Evolutionary conservation across 2,329 filamentous ascomycete genomes (phyloP), one percentile per base, ranked within the genome.

Genomic region (Hortaea sp.): DNA sequence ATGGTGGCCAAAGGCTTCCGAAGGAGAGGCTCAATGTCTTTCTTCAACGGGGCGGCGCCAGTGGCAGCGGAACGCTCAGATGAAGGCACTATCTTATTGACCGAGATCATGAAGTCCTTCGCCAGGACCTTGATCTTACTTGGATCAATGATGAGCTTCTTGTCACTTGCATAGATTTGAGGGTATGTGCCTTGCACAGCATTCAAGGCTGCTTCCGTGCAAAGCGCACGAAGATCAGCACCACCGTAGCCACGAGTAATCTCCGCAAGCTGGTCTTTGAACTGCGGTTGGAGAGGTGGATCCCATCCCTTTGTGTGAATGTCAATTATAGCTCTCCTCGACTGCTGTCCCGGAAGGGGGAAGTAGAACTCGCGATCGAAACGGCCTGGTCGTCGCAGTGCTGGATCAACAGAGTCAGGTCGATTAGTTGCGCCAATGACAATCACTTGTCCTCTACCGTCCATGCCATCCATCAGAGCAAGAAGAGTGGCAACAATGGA

Each of bases 351-450:
- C 0, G 92, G 92, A 30, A 98, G 73, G 1, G 92, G 89, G 62
- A 98, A 98, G 69, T 97, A 97, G 59, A 98, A 98, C 65, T 98
- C 94, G 64, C 92, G 77, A 63, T 98, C 92, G 61, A 98, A 98
- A 43, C 92, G 84, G 39, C 92, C 94, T 13, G 92, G 90, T 43
- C 90, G 82, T 50, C 92, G 84, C 48, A 98, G 75, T n/a, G 90
- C 90, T 55, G 90, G 90, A 64, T 98, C 90, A 51, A 98, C 89
- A 44, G 92, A 94, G 66, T 97, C 90, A 0, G 92, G 90, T 53
- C 90, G 81, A 64, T 98, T 98, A 48, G 90, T 98, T n/a, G 92
- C 92, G 54, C 92, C 92, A 59, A 98, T 97, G 32, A 98, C 89
- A 62, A 98, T 94, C 50, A 98, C 92, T 66, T 98, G 92, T 29